Evolutionary conservation across 1,139 yeast genomes (phyloP).

Genomic region (Saccharomycopsis phalli): DNA sequence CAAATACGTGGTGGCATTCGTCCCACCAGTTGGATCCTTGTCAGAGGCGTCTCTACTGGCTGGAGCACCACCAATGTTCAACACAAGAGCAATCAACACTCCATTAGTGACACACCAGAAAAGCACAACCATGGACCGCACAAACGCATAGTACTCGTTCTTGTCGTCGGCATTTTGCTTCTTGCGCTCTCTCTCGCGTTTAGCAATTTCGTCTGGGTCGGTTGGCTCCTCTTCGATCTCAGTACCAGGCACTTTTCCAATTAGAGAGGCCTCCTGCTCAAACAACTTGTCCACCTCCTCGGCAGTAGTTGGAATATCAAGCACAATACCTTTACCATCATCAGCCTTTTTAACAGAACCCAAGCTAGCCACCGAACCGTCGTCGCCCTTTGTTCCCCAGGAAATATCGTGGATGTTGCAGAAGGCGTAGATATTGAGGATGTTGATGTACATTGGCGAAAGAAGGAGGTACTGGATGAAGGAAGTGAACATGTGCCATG

Average conservation of each 20-base stretch:
- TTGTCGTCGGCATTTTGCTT: conserved; percentile 45
- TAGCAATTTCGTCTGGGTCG: conserved; percentile 32
- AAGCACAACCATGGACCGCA: conserved; percentile 73
- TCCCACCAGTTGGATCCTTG: conserved; percentile 27
- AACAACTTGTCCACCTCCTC: conserved; percentile 56
- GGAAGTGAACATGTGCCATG: conserved; percentile 91
- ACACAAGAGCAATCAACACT: conserved; percentile 58
- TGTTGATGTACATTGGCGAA: conserved; percentile 86
- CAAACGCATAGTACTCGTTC: conserved; percentile 64
- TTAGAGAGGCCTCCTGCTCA: conserved; percentile 44
- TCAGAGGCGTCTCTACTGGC: conserved; percentile 27
- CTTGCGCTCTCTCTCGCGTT: conserved; percentile 26
- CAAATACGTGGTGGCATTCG: conserved; percentile 46
- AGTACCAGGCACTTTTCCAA: conserved; percentile 40
- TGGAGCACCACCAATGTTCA: conserved; percentile 51
- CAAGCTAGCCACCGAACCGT: conserved; percentile 42
- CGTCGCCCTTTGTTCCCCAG: conserved; percentile 96
- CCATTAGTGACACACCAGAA: conserved; percentile 76
- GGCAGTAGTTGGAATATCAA: conserved; percentile 58
- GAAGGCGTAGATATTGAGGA: conserved; percentile 81
- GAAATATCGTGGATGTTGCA: conserved; percentile 95
- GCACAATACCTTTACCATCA: conserved; percentile 64
- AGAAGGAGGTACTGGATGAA: conserved; percentile 76
- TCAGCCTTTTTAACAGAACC: conserved; percentile 54
- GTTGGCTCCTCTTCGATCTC: conserved; percentile 31